Conservation (phyloP, 148 eudicot genomes). For the Rhododendron molle region DNA sequence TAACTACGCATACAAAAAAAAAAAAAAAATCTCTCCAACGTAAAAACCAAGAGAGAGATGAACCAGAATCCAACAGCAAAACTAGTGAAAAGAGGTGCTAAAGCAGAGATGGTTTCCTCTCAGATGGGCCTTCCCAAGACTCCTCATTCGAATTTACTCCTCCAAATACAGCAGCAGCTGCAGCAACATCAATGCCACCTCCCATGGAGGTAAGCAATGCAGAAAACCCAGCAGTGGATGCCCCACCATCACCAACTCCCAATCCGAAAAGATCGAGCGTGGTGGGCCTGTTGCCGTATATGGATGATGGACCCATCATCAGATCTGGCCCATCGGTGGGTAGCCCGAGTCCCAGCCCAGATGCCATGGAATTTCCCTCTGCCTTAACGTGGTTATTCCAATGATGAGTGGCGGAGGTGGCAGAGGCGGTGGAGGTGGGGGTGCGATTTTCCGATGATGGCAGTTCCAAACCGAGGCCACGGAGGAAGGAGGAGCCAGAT, state of each 20-base stretch:
- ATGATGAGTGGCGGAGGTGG: background rate
- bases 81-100: background rate
- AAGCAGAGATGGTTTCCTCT: conserved; percentile 29
- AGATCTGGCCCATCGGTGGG: conserved; percentile 20
- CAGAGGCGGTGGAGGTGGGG: background rate
- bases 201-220: conserved; percentile 42
- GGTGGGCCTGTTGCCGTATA: conserved; percentile 41
- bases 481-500: conserved; percentile 52
- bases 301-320: conserved; percentile 34
- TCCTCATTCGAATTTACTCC: conserved; percentile 18
- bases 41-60: background rate
- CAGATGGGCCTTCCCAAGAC: conserved; percentile 32
- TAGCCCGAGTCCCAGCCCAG: conserved; percentile 40
- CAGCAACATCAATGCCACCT: conserved; percentile 17
- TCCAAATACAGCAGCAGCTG: conserved; percentile 19
- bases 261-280: conserved; percentile 69
- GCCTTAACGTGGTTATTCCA: conserved; percentile 23
- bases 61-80: background rate
- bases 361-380: conserved; percentile 19
- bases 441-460: conserved; percentile 21
- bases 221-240: conserved; percentile 29
- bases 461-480: conserved; percentile 40
- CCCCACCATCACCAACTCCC: conserved; percentile 37
- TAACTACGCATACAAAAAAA: background rate
- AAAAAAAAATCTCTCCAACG: background rate